Evolutionary conservation across 176 grass and related monocot species (phyloP).

Genomic region (Alloteropsis semialata): DNA sequence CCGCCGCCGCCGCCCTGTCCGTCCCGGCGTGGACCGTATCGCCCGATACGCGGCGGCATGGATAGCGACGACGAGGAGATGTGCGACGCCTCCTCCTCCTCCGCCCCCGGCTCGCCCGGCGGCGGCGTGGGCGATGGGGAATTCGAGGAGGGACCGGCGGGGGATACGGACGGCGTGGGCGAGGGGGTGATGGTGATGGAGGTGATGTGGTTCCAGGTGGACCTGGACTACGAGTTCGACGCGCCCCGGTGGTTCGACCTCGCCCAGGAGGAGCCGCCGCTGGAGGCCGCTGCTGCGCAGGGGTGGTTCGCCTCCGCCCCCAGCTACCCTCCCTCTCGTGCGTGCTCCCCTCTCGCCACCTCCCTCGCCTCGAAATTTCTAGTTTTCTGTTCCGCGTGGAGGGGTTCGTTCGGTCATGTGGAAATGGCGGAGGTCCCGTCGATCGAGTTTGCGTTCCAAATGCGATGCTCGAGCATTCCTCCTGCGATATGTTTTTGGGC

Average conservation of each 20-base stretch:
- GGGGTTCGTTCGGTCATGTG: not conserved
- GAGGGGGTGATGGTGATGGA: constrained; percentile 37
- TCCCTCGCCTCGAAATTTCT: not conserved
- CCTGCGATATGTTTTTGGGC: not conserved
- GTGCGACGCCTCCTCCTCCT: constrained; percentile 20
- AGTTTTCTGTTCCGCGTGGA: not conserved
- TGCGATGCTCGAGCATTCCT: not conserved
- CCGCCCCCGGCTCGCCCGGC: not conserved
- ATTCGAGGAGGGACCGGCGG: not conserved
- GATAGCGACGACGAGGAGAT: constrained; percentile 50
- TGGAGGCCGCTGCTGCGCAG: constrained; percentile 50
- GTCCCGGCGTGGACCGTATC: not conserved
- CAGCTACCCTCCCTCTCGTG: constrained; percentile 91
- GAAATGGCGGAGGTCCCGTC: not conserved
- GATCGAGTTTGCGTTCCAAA: constrained; percentile 13
- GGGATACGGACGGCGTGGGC: not conserved
- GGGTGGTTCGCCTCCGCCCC: constrained; percentile 67
- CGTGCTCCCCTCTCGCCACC: not conserved
- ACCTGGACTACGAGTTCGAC: constrained; percentile 96
- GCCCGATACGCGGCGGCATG: not conserved
- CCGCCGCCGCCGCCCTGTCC: not conserved
- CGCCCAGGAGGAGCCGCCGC: constrained; percentile 45
- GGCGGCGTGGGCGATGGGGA: not conserved
- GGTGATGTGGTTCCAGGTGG: constrained; percentile 62
- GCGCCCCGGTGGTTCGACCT: constrained; percentile 87